Evolutionary conservation across 2,329 filamentous ascomycete species (phyloP).

Genomic region (Teratosphaeria epicoccoides): DNA sequence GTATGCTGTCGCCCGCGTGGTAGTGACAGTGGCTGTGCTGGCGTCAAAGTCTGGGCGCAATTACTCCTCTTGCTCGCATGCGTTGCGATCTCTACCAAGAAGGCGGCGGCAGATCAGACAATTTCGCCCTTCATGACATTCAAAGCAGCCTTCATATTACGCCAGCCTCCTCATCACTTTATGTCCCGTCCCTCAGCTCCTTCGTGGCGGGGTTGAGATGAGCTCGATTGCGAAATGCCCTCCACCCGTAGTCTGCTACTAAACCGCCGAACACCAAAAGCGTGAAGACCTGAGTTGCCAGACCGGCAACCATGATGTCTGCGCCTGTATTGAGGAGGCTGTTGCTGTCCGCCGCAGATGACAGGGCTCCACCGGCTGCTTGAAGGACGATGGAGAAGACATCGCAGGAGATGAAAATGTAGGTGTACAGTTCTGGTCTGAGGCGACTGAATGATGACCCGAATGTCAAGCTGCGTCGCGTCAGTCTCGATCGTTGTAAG

Average conservation of each 20-base stretch:
- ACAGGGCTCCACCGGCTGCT: conserved; percentile 47
- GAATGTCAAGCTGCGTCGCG: conserved; percentile 33
- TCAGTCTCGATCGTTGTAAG: neutral
- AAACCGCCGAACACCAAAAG: conserved; percentile 38
- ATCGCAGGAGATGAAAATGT: conserved; percentile 51
- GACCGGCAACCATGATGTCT: conserved; percentile 48
- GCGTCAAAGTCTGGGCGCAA: too few species aligned
- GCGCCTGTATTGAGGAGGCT: conserved; percentile 39
- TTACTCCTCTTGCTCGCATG: too few species aligned
- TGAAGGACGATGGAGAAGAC: conserved; percentile 49
- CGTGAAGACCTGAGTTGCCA: conserved; percentile 46
- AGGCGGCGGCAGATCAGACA: neutral
- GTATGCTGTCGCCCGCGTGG: too few species aligned
- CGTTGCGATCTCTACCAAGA: too few species aligned
- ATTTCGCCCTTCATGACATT: neutral
- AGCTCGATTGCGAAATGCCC: conserved; percentile 10
- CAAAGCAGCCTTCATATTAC: neutral
- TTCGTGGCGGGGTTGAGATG: conserved; percentile 16
- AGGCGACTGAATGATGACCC: conserved; percentile 22
- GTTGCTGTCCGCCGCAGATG: conserved; percentile 38
- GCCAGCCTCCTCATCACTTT: neutral
- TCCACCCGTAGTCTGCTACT: conserved; percentile 27
- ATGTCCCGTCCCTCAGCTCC: neutral
- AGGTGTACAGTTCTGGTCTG: conserved; percentile 32
- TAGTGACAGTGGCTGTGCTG: too few species aligned